Base-by-base conservation (phyloP, 441 rosid species). In the Hura crepitans region DNA sequence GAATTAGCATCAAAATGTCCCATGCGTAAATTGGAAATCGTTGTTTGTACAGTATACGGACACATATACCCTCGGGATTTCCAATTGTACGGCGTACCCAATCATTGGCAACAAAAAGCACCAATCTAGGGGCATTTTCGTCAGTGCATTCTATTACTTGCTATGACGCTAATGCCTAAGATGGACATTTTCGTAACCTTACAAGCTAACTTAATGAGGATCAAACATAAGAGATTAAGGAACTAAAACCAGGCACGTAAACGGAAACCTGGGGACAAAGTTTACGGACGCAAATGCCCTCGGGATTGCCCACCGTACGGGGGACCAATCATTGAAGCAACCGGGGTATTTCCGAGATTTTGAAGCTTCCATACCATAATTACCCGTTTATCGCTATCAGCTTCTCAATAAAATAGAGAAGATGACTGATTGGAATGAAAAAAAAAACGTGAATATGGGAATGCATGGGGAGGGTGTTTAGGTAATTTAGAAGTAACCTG, bases 401-500 rank as follows among this genome's bases (percentile, higher is more conserved):
- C 39, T 35, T 13, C 2, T 45, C 31, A 37, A 61, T 39, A 31
- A 60, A n/a, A 35, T 37, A 33, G 17, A n/a, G 39, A 60, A 45
- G 18, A 28, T 6, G n/a, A 39, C 25, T 17, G 28, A 28, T 17
- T 9, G 1, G 46, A 12, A 42, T 18, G 31, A 18, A 17, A 28
- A n/a, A 45, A 22, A 56, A 62, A 61, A 62, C 61, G 74, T 25
- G 25, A 72, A 64, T 12, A 31, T 43, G 75, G 59, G 65, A 58
- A 45, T 75, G 74, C 74, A 73, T 60, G 79, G 75, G 58, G 66
- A 67, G 79, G 84, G 67, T 46, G 43, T 49, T 72, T 30, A n/a
- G 46, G 77, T 75, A 70, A 81, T 58, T 77, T 78, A 12, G 15
- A 61, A 37, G n/a, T 39, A 82, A 90, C 99, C 99, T 92, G 97